A percentile compares a stretch with the other conserved stretches of the same genome.
phyloP scores from a whole-genome alignment of 345 rosid genomes.

The Melaleuca quinquenervia region DNA sequence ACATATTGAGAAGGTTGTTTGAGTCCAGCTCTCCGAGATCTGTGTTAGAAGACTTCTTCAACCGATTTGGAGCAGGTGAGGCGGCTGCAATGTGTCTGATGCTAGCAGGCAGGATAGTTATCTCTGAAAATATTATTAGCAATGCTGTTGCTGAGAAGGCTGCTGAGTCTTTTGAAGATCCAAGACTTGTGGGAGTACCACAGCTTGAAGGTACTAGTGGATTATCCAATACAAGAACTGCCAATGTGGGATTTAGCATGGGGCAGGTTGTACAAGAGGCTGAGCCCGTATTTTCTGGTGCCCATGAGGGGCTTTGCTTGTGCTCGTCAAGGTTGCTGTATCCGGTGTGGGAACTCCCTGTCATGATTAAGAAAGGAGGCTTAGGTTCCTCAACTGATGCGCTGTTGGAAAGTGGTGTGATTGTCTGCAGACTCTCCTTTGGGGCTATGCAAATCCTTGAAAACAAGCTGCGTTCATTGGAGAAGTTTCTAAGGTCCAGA shows the following conservation, averaged over 20 bases:
- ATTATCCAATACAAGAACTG: constrained; percentile 66
- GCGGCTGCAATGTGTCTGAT: constrained; percentile 99
- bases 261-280: constrained; percentile 99
- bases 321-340: constrained; percentile 86
- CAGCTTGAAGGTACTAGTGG: constrained; percentile 82
- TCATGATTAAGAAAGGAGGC: constrained; percentile 50
- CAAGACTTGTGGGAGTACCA: constrained; percentile 92
- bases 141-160: constrained; percentile 79
- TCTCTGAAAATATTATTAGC: constrained; percentile 66
- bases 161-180: constrained; percentile 95
- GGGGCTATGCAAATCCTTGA: constrained; percentile 79
- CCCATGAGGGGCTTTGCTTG: constrained; percentile 88
- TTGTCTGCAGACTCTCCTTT: constrained; percentile 68
- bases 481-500: constrained; percentile 78
- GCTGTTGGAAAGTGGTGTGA: constrained; percentile 38
- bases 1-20: constrained; percentile 77
- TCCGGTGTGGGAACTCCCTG: constrained; percentile 93
- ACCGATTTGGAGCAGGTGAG: constrained; percentile 93
- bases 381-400: constrained; percentile 22
- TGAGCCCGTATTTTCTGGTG: constrained; percentile 91
- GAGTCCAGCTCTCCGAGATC: constrained; percentile 80
- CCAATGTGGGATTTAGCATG: constrained; percentile 95
- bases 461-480: constrained; percentile 76
- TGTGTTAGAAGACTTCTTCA: constrained; percentile 82
- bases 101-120: constrained; percentile 82